These are phyloP conservation scores for Cymbidium sinense DNA, from an alignment of 106 monocot species.

Conservation along the genomic window DNA sequence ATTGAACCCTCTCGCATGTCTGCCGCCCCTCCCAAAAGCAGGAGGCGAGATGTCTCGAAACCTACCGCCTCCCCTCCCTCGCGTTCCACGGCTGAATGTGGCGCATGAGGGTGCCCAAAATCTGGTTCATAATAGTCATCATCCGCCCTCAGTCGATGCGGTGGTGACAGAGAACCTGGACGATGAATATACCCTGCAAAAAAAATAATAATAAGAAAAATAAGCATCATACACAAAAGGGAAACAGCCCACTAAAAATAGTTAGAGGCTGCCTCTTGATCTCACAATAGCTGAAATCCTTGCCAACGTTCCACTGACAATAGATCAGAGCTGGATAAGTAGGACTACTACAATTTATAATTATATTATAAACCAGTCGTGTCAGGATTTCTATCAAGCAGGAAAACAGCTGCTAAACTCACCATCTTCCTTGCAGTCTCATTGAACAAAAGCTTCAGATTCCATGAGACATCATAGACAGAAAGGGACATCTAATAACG, in stretches of 20 bases:
- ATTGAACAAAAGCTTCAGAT: neutral
- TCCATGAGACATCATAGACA: neutral
- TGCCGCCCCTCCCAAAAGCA: slow-evolving; percentile 31
- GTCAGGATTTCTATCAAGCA: neutral
- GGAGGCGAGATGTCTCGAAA: slow-evolving; percentile 36
- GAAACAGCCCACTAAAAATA: neutral
- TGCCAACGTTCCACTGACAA: neutral
- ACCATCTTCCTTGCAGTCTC: neutral
- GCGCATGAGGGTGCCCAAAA: slow-evolving; percentile 19
- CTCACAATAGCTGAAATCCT: neutral
- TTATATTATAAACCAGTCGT: neutral
- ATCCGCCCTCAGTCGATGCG: slow-evolving; percentile 22
- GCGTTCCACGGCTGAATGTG: slow-evolving; percentile 25
- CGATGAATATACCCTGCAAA: slow-evolving; percentile 25
- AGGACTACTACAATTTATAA: neutral
- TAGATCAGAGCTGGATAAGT: neutral
- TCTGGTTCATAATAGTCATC: slow-evolving; percentile 24
- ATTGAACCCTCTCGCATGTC: slow-evolving; percentile 28
- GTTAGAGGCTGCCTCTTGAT: slow-evolving; percentile 1
- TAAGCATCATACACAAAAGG: neutral
- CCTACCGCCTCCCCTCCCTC: slow-evolving; percentile 44
- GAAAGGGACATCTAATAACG: neutral
- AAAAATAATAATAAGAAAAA: neutral
- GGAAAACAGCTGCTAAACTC: neutral
- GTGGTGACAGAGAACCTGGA: slow-evolving; percentile 39